Evolutionary conservation across 2,329 filamentous ascomycete genomes (phyloP), one percentile per base, ranked within the genome.

Genomic region (Leptodontidium sp.): DNA sequence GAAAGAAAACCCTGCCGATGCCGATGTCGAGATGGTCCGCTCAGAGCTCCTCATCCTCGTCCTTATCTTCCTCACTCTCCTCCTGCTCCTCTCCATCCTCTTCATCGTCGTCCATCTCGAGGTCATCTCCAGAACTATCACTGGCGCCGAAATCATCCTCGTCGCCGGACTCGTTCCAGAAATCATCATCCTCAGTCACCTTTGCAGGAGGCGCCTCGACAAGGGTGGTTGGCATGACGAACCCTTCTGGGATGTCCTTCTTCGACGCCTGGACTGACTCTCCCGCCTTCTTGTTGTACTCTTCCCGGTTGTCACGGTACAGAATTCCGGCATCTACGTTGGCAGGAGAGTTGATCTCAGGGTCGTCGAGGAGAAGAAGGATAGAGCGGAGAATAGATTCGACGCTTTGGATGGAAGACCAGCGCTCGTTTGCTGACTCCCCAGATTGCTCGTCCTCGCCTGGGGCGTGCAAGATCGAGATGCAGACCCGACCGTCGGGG

Each of bases 381-480:
- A 98, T 93, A 9, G 93, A 97, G 71, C 97, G 93, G 21, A 99
- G 87, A 45, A 99, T 94, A 2, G 94, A 97, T 82, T 98, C 96
- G 59, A 97, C 95, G 24, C 94, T 92, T 80, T 98, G 95, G 4
- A 96, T 90, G 0, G 96, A 94, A 6, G 93, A 94, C 95, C 95
- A 99, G 68, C 95, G 92, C 82, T 98, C 96, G 68, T 91, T 91
- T 7, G 96, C 95, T 49, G 87, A 82, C 81, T 98, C 95, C 70
- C 96, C 96, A 0, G 94, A 97, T 85, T 94, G 95, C 74, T 92
- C 88, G 78, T 98, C 95, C 70, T 98, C 93, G 73, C 96, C 96
- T 0, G 96, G 94, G 21, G 89, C 87, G 81, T 99, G 95, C 12
- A 99, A 89, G 76, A 99, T 99, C 57, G 94, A 98, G 79, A 99